A percentile compares a stretch with the other conserved stretches of the same genome.
phyloP scores from a whole-genome alignment of 2,329 filamentous ascomycete genomes.

The Lizonia empirigonia region DNA sequence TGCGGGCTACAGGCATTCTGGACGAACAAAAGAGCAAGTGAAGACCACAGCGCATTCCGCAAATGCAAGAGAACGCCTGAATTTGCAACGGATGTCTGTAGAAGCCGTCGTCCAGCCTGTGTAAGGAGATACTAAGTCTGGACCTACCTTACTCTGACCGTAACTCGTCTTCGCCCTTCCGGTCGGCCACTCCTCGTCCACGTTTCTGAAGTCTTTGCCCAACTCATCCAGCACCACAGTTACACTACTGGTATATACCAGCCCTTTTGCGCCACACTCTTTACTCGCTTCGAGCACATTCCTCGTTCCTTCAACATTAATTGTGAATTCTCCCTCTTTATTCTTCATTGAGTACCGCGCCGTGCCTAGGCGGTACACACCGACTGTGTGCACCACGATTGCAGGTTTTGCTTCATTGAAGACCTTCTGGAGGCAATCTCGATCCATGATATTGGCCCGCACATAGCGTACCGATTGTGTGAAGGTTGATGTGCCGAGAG shows the following conservation, averaged over 20 bases:
- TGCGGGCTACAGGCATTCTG: too few relatives aligned
- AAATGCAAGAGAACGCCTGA: too few relatives aligned
- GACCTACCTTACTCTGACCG: conserved; percentile 86
- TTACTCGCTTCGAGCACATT: conserved; percentile 77
- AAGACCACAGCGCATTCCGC: too few relatives aligned
- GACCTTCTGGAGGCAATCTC: conserved; percentile 40
- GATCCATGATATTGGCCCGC: conserved; percentile 49
- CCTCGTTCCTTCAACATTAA: conserved; percentile 87
- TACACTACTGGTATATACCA: conserved; percentile 90
- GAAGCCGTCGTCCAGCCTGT: too few relatives aligned
- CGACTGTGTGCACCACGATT: conserved; percentile 88
- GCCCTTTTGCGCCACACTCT: conserved; percentile 71
- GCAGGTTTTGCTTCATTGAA: conserved; percentile 73
- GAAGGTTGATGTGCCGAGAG: conserved; percentile 34
- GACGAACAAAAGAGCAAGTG: too few relatives aligned
- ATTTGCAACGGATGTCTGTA: too few relatives aligned
- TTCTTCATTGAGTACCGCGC: conserved; percentile 49
- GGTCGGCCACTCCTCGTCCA: conserved; percentile 80
- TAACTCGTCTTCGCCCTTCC: conserved; percentile 78
- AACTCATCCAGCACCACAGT: conserved; percentile 84
- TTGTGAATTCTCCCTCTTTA: conserved; percentile 68
- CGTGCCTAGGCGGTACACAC: conserved; percentile 49
- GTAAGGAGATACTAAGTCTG: too few relatives aligned
- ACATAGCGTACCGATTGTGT: conserved; percentile 41
- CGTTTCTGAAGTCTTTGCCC: conserved; percentile 76